Evolutionary conservation across 352 stramenopile genomes (phyloP), one percentile per base, ranked within the genome.

Genomic region (Phytopythium boreale): DNA sequence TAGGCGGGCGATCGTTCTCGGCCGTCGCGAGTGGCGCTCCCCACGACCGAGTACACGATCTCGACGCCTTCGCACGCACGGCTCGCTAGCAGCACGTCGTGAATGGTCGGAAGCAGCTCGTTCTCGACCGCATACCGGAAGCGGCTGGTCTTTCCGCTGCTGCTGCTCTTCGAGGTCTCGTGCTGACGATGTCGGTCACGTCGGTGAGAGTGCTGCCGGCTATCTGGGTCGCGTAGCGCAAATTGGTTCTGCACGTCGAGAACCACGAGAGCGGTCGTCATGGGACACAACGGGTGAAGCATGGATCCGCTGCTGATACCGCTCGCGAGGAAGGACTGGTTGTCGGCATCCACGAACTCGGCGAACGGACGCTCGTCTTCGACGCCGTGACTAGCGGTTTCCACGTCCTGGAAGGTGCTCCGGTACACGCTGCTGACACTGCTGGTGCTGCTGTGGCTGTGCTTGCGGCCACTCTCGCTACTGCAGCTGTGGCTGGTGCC

Each of bases 41-140:
- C 84, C 9, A 98, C 87, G n/a, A 94, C 82, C 2, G 84, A 95
- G 71, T 97, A 97, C 14, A 98, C 76, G 12, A 98, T 74, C 72
- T 98, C 92, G 31, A 87, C 68, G 46, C 78, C 79, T 36, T 83
- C 74, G 36, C 66, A 79, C 17, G 72, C 56, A 5, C 81, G 79
- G 34, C 82, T 79, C 4, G 76, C 76, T 1, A 87, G 72, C 34
- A 92, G 61, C 0, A 92, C 64, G 43, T 88, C 76, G 52, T 90
- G 79, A 39, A 88, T 75, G 36, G 74, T 81, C 11, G 83, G 81
- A 6, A 89, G 66, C 51, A 89, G 63, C 20, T 81, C 62, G 31
- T 67, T 79, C 31, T 88, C 68, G 50, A 89, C 73, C 24, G 70
- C 68, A 36, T 87, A 77, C 65, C 84, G 88, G 57, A 82, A 83